Percentiles rank a stretch among this genome's conserved stretches.
phyloP scores from a whole-genome alignment of 2,329 filamentous ascomycete species.

The Hypoxylon rubiginosum region DNA sequence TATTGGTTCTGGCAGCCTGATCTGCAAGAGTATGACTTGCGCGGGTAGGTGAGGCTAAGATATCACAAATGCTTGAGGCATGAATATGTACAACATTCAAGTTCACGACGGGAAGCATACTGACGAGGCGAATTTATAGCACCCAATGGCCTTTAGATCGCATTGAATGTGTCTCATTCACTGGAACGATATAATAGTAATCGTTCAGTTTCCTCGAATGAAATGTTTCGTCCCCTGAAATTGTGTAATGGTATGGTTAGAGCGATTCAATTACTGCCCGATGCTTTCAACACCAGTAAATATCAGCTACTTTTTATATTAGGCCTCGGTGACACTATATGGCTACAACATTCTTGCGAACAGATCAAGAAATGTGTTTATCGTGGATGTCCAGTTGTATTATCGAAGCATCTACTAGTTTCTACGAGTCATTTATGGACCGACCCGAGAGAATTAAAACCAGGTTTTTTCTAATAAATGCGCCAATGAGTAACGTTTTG shows the following conservation, averaged over 20 bases:
- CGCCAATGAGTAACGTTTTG: slow-evolving; percentile 15
- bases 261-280: neutral
- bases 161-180: slow-evolving; percentile 25
- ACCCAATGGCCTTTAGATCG: slow-evolving; percentile 5
- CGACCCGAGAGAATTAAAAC: slow-evolving; percentile 1
- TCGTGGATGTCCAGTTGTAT: neutral
- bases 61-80: slow-evolving; percentile 22
- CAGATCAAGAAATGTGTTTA: neutral
- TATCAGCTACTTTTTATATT: no score
- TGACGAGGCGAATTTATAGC: slow-evolving; percentile 30
- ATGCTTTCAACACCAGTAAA: neutral
- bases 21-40: slow-evolving; percentile 13
- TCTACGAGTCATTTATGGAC: slow-evolving; percentile 12
- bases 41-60: slow-evolving; percentile 22
- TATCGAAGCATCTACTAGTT: slow-evolving; percentile 10
- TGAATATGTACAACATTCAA: slow-evolving; percentile 38
- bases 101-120: slow-evolving; percentile 19
- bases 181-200: slow-evolving; percentile 25
- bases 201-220: slow-evolving; percentile 14
- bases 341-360: no score
- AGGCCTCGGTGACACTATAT: no score
- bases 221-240: neutral
- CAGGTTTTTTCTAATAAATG: slow-evolving; percentile 7
- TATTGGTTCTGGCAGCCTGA: slow-evolving; percentile 24
- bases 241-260: neutral